phyloP scores from a whole-genome alignment of 2,329 filamentous ascomycete genomes.

The Lachnellula arida region DNA sequence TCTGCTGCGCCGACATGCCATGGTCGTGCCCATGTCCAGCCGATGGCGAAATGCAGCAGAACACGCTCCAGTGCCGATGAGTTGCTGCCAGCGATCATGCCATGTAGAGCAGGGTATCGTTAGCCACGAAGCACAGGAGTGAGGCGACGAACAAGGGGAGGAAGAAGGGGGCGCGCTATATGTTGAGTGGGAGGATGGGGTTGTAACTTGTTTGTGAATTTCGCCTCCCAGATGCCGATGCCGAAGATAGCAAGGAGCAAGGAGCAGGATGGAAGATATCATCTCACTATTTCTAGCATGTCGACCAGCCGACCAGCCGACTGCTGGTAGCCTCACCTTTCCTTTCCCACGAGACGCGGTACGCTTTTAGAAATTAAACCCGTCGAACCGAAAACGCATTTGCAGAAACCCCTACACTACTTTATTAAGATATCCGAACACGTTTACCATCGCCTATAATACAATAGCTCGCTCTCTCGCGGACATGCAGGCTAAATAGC shows the following conservation, averaged over 20 bases:
- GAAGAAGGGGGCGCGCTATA: conserved; percentile 24
- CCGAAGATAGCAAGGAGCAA: conserved; percentile 12
- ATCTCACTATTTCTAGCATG: conserved; percentile 14
- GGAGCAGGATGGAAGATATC: conserved; percentile 10
- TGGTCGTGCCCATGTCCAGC: conserved; percentile 32
- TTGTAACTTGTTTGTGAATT: conserved; percentile 6
- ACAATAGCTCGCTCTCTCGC: too few relatives aligned
- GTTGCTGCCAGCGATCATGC: conserved; percentile 41
- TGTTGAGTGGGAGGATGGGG: conserved; percentile 22
- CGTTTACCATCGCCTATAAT: too few relatives aligned
- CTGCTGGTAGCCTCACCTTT: conserved; percentile 4
- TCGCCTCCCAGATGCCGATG: conserved; percentile 15
- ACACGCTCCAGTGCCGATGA: conserved; percentile 38
- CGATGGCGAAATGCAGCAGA: conserved; percentile 35
- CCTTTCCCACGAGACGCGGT: not conserved
- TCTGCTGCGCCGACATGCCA: conserved; percentile 39
- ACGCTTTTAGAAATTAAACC: too few relatives aligned
- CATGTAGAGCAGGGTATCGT: conserved; percentile 43
- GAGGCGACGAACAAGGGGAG: conserved; percentile 11
- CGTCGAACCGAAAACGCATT: too few relatives aligned
- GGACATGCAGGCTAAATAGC: too few relatives aligned
- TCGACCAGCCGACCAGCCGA: conserved; percentile 22
- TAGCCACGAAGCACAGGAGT: conserved; percentile 19
- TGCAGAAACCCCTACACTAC: too few relatives aligned
- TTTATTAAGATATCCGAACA: too few relatives aligned